phyloP scores from a whole-genome alignment of 352 stramenopile genomes.

The Globisporangium recalcitrans region DNA sequence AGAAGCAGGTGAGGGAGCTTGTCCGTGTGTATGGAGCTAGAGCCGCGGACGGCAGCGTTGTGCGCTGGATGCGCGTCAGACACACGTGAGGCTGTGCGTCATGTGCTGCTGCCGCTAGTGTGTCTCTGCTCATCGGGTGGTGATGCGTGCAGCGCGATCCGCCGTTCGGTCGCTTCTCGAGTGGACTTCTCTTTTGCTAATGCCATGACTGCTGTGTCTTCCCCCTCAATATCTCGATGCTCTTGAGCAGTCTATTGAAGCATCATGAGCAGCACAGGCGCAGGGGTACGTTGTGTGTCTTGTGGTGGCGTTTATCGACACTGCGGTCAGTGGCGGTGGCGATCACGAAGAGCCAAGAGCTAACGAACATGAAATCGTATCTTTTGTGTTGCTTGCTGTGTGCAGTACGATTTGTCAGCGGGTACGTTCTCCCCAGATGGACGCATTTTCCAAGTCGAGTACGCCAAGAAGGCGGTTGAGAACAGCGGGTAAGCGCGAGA shows the following conservation, averaged over 20 bases:
- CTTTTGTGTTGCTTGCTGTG: background rate
- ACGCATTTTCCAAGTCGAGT: slow-evolving; percentile 99
- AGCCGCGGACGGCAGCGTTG: no score
- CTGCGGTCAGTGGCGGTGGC: background rate
- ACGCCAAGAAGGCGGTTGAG: slow-evolving; percentile 97
- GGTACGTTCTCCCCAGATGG: slow-evolving; percentile 97
- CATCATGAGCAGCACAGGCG: slow-evolving; percentile 81
- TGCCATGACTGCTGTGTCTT: background rate
- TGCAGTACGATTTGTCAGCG: slow-evolving; percentile 81
- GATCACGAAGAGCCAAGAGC: background rate
- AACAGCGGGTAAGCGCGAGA: slow-evolving; percentile 81
- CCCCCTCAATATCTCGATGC: background rate
- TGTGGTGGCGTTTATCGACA: background rate
- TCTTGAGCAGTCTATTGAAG: background rate
- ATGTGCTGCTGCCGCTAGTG: background rate
- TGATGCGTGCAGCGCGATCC: background rate
- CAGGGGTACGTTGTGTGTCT: slow-evolving; percentile 37
- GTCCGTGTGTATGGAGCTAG: background rate
- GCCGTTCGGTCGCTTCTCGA: background rate
- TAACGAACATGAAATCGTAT: background rate
- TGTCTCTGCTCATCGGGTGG: background rate
- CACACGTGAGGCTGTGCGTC: background rate
- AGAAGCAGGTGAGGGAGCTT: background rate
- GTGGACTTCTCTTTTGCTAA: background rate
- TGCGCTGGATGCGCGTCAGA: background rate